phyloP scores from a whole-genome alignment of 345 rosid species.

The Moringa oleifera region DNA sequence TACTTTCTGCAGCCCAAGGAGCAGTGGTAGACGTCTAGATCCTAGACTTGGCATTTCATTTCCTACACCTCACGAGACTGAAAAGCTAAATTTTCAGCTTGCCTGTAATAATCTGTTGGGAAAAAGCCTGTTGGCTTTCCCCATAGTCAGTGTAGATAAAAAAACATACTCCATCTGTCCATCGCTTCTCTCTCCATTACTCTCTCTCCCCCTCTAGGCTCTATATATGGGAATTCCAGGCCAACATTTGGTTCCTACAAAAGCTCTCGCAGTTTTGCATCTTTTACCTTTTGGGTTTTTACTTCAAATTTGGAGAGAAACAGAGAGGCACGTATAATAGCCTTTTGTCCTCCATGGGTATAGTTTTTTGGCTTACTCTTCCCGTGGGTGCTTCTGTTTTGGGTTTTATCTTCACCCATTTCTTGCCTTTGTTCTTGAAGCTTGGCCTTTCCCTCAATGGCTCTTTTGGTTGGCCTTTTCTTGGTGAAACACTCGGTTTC shows the following conservation, averaged over 20 bases:
- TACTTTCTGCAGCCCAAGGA: conserved; percentile 13
- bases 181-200: too few relatives aligned
- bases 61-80: conserved; percentile 20
- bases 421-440: conserved; percentile 29
- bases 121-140: conserved; percentile 23
- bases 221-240: conserved; percentile 19
- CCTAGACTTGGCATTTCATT: conserved; percentile 20
- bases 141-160: too few relatives aligned
- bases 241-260: conserved; percentile 3
- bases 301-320: not conserved
- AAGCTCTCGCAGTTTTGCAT: not conserved
- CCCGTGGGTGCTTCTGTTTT: conserved; percentile 16
- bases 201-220: too few relatives aligned
- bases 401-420: conserved; percentile 28
- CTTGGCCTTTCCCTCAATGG: conserved; percentile 34
- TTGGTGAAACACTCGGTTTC: conserved; percentile 55
- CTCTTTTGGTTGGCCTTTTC: conserved; percentile 51
- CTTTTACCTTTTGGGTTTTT: not conserved
- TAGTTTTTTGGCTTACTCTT: conserved; percentile 20
- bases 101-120: conserved; percentile 13
- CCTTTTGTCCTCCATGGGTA: conserved; percentile 20
- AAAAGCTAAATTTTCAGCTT: conserved; percentile 10
- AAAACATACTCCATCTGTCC: too few relatives aligned
- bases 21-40: conserved; percentile 15
- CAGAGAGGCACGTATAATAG: not conserved